A percentile compares a stretch with the other conserved stretches of the same genome.
phyloP scores from a whole-genome alignment of 2,329 filamentous ascomycete species.

The Scytalidium lignicola region DNA sequence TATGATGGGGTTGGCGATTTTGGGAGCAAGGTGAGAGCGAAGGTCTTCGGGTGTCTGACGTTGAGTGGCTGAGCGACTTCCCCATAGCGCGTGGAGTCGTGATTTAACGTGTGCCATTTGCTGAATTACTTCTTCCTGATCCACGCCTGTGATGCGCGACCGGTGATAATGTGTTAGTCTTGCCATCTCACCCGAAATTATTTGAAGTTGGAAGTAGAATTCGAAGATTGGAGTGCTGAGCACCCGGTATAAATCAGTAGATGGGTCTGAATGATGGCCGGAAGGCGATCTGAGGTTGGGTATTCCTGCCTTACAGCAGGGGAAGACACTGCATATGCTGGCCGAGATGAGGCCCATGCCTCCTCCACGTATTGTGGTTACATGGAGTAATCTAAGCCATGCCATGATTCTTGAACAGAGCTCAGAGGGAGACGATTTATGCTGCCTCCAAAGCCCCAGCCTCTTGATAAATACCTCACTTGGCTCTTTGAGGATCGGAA shows the following conservation, averaged over 20 bases:
- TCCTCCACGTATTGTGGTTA: constrained; percentile 13
- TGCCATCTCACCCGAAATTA: constrained; percentile 14
- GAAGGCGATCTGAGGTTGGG: background rate
- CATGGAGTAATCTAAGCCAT: constrained; percentile 16
- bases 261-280: background rate
- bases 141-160: constrained; percentile 15
- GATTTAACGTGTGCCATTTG: background rate
- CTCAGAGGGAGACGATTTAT: background rate
- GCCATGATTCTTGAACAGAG: constrained; percentile 6
- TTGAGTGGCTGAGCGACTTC: constrained; percentile 4
- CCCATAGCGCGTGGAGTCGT: constrained; percentile 11
- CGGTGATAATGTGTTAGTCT: constrained; percentile 20
- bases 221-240: constrained; percentile 14
- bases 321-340: constrained; percentile 4
- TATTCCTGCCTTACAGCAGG: background rate
- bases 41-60: constrained; percentile 11
- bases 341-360: constrained; percentile 7
- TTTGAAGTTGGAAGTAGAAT: constrained; percentile 18
- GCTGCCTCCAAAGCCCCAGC: background rate
- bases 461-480: constrained; percentile 4
- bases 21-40: constrained; percentile 10
- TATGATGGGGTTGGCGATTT: constrained; percentile 12
- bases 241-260: constrained; percentile 8
- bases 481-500: constrained; percentile 5
- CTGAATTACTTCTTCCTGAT: constrained; percentile 20